phyloP scores from a whole-genome alignment of 2,329 filamentous ascomycete genomes.

The Calonectria pseudoreteaudii region DNA sequence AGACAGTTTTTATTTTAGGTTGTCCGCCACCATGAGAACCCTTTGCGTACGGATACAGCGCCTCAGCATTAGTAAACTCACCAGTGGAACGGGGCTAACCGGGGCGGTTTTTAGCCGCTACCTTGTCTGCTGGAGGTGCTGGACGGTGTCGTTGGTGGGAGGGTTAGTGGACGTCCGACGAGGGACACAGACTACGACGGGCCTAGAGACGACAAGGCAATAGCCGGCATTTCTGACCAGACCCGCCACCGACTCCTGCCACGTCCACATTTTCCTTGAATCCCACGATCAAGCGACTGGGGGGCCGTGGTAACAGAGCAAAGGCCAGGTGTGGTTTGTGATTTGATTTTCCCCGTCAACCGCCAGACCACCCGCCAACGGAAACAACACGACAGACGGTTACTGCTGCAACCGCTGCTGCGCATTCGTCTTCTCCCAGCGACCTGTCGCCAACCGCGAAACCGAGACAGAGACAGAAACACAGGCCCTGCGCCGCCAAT shows the following conservation, averaged over 20 bases:
- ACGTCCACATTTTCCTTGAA: constrained; percentile 23
- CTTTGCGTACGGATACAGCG: constrained; percentile 8
- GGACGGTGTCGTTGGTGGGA: background rate
- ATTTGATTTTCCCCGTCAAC: constrained; percentile 1
- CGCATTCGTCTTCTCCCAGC: background rate
- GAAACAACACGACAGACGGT: background rate
- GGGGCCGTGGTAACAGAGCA: background rate
- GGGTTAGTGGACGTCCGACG: background rate
- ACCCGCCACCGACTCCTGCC: constrained; percentile 25
- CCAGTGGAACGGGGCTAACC: background rate
- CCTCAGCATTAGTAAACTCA: constrained; percentile 11
- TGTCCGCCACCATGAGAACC: background rate
- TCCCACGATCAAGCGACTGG: constrained; percentile 12
- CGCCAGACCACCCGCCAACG: background rate
- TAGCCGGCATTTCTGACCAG: constrained; percentile 19
- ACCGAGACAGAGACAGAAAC: background rate
- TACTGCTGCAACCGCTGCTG: constrained; percentile 1
- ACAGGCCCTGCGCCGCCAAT: constrained; percentile 32
- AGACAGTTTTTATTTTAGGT: background rate
- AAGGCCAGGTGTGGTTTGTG: background rate
- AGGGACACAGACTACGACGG: constrained; percentile 15
- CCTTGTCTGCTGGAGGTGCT: constrained; percentile 1
- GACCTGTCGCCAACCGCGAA: background rate
- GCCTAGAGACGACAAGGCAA: constrained; percentile 3
- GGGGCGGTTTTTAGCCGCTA: constrained; percentile 8